These are phyloP conservation scores for Kwoniella pini DNA, from an alignment of 768 basidiomycete species.

Conservation along the genomic window DNA sequence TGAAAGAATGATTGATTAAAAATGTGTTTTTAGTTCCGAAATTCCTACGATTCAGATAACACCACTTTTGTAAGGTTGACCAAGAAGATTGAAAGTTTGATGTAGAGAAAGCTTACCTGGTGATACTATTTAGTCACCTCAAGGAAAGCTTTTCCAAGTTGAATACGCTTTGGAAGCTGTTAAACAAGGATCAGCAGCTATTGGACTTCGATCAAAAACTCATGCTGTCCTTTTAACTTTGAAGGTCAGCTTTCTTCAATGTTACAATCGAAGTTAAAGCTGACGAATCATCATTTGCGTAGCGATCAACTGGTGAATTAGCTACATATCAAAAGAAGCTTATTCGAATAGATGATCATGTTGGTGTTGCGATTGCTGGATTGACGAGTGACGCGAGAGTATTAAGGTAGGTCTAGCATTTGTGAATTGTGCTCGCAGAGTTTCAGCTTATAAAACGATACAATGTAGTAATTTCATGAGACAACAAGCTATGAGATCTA, in stretches of 20 bases:
- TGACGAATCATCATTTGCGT: slow-evolving; percentile 8
- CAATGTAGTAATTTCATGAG: slow-evolving; percentile 97
- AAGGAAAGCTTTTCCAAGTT: slow-evolving; percentile 94
- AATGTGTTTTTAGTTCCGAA: slow-evolving; percentile 65
- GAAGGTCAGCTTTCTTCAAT: slow-evolving; percentile 59
- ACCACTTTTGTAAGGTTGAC: slow-evolving; percentile 63
- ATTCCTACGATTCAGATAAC: slow-evolving; percentile 98
- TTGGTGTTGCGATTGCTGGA: slow-evolving; percentile 99
- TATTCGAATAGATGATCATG: slow-evolving; percentile 98
- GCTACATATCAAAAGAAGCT: slow-evolving; percentile 99
- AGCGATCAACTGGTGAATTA: slow-evolving; percentile 97
- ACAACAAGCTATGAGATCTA: slow-evolving; percentile 92
- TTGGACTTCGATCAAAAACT: slow-evolving; percentile 91
- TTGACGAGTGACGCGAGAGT: slow-evolving; percentile 97
- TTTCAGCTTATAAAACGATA: too few relatives aligned
- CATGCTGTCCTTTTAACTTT: slow-evolving; percentile 89
- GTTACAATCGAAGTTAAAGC: background rate
- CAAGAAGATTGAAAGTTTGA: too few relatives aligned
- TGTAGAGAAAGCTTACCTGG: too few relatives aligned
- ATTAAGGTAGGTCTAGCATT: slow-evolving; percentile 65
- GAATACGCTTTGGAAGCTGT: slow-evolving; percentile 99
- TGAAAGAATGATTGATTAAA: background rate
- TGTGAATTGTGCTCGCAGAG: too few relatives aligned
- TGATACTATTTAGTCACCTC: slow-evolving; percentile 61
- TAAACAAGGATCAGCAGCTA: slow-evolving; percentile 99